Percentiles rank a stretch among this genome's conserved stretches.
These are phyloP conservation scores for Populus ilicifolia DNA, from an alignment of 345 rosid genomes.

Conservation along the genomic window DNA sequence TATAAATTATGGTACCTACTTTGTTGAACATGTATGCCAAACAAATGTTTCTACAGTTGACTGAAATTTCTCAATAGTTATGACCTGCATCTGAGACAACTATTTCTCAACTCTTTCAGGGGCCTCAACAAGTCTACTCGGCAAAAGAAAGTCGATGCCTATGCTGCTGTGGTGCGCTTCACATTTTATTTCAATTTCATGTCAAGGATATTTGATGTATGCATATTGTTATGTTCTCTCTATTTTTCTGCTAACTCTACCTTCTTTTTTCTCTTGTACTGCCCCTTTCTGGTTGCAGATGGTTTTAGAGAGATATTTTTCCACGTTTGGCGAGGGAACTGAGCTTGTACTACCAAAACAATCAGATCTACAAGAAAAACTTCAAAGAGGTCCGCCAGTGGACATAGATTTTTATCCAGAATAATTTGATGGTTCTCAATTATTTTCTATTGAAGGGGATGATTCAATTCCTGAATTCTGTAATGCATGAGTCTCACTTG, in stretches of 20 bases:
- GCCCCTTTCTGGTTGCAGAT: conserved; percentile 43
- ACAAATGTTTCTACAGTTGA: neutral
- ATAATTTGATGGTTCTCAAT: neutral
- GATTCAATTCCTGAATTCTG: neutral
- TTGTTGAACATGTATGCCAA: neutral
- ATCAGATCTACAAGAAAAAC: conserved; percentile 63
- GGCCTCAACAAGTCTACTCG: conserved; percentile 58
- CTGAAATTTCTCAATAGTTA: neutral
- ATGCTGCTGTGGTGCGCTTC: conserved; percentile 69
- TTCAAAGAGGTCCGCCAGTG: conserved; percentile 43
- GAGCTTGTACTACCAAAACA: conserved; percentile 79
- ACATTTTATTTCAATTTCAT: neutral
- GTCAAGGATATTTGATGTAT: neutral
- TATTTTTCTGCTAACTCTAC: neutral
- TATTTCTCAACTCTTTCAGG: conserved; percentile 41
- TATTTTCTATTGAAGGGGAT: no score
- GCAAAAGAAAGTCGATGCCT: conserved; percentile 59
- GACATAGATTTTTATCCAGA: conserved; percentile 53
- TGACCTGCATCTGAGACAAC: neutral
- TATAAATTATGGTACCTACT: neutral
- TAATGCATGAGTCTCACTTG: no score
- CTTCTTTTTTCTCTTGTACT: neutral
- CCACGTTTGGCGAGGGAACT: conserved; percentile 45
- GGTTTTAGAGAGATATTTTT: conserved; percentile 79
- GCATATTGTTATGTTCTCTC: neutral